phyloP scores from a whole-genome alignment of 176 grass and related monocot species.

The Saccharum spontaneum region DNA sequence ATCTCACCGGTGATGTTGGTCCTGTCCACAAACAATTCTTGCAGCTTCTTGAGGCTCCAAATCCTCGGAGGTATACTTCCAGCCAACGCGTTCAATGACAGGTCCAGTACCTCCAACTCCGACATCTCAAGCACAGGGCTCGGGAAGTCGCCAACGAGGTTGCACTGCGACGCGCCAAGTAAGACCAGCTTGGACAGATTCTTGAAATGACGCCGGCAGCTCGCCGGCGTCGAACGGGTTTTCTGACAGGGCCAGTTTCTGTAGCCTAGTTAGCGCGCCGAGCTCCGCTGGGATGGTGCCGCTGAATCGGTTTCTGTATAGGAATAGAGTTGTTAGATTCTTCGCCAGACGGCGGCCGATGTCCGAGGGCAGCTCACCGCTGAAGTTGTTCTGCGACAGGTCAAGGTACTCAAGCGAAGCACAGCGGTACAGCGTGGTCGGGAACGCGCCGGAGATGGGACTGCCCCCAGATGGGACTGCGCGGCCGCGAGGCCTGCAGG shows the following conservation, averaged over 20 bases:
- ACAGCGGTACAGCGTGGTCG: no score
- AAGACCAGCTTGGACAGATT: conserved; percentile 25
- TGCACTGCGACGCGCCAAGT: background rate
- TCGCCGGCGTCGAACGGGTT: no score
- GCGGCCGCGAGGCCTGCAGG: no score
- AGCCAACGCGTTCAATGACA: conserved; percentile 30
- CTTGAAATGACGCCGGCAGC: conserved; percentile 36
- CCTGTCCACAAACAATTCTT: no score
- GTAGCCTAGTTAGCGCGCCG: no score
- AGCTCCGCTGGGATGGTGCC: conserved; percentile 33
- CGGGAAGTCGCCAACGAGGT: conserved; percentile 38
- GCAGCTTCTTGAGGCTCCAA: no score
- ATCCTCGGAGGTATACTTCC: conserved; percentile 45
- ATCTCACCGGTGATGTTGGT: conserved; percentile 15
- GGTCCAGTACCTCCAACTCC: conserved; percentile 30
- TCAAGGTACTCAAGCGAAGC: background rate
- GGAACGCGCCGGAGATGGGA: no score
- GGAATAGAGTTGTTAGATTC: conserved; percentile 34
- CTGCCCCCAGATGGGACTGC: background rate
- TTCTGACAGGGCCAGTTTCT: no score
- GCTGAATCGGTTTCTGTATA: conserved; percentile 32
- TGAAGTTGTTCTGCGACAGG: conserved; percentile 46
- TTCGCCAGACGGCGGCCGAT: conserved; percentile 20
- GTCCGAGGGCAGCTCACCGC: conserved; percentile 38
- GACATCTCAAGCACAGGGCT: conserved; percentile 24